A percentile compares a stretch with the other conserved stretches of the same genome.
These are phyloP conservation scores for Pseudogymnoascus sp. DNA, from an alignment of 2,329 filamentous ascomycete genomes.

Conservation along the genomic window DNA sequence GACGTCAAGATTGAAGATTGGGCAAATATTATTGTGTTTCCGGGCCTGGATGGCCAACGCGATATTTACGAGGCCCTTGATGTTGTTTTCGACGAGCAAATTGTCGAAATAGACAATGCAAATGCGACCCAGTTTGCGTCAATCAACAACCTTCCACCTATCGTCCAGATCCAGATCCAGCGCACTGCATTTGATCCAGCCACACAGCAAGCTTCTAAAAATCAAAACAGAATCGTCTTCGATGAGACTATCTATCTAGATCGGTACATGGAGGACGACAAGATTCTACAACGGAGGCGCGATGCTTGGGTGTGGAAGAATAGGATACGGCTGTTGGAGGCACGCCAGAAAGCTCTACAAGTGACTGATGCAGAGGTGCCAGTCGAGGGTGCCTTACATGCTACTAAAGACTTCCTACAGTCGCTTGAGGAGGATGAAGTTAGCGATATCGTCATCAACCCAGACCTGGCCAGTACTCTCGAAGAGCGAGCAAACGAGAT, in stretches of 20 bases:
- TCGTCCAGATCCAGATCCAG: constrained; percentile 85
- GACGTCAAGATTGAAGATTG: constrained; percentile 35
- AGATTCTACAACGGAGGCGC: constrained; percentile 54
- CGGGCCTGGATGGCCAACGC: constrained; percentile 38
- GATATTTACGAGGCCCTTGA: constrained; percentile 80
- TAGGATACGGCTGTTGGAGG: constrained; percentile 48
- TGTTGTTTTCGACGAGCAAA: constrained; percentile 72
- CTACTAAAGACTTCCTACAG: constrained; percentile 33
- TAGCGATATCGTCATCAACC: constrained; percentile 35
- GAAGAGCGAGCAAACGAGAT: constrained; percentile 36
- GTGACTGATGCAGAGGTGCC: constrained; percentile 18
- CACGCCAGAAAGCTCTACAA: constrained; percentile 23
- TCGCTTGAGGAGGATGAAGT: constrained; percentile 34
- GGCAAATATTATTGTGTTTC: constrained; percentile 51
- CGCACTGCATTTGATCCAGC: constrained; percentile 64
- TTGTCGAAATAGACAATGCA: constrained; percentile 56
- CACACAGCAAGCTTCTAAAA: constrained; percentile 55
- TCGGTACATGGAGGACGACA: constrained; percentile 66
- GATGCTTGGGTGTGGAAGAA: constrained; percentile 68
- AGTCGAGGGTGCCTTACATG: constrained; percentile 23
- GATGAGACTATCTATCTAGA: constrained; percentile 78
- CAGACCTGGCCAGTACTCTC: constrained; percentile 33
- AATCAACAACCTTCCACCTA: constrained; percentile 67
- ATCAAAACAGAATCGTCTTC: constrained; percentile 69
- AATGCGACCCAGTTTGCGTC: constrained; percentile 57